Conservation (phyloP, 73 alveolate genomes). For the Symbiodinium pilosum region DNA sequence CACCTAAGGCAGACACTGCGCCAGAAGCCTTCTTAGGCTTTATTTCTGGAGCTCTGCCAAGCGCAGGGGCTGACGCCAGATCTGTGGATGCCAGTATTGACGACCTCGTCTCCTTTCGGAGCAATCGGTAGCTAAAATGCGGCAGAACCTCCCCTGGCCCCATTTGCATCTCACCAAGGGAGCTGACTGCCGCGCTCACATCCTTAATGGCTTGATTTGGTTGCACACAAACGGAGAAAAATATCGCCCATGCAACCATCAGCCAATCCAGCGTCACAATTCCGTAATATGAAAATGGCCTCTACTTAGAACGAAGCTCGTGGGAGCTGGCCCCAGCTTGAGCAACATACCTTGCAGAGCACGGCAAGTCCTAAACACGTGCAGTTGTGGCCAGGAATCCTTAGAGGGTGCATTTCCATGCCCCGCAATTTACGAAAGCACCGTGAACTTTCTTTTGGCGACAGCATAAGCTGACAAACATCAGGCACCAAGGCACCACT, state of each 20-base stretch:
- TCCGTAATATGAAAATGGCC: not conserved
- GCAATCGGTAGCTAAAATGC: not conserved
- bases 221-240: not conserved
- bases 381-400: no score
- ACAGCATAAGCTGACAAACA: no score
- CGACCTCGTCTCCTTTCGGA: not conserved
- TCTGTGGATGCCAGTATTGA: not conserved
- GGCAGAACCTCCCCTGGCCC: not conserved
- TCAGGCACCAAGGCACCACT: not conserved
- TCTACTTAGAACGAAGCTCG: slow-evolving; percentile 4
- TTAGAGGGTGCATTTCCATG: no score
- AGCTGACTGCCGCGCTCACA: not conserved
- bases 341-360: not conserved
- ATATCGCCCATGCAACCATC: not conserved
- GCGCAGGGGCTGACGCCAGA: not conserved
- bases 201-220: not conserved
- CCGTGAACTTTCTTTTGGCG: no score
- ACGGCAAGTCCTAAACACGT: no score
- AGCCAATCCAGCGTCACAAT: not conserved
- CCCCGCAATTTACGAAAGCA: no score
- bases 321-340: not conserved
- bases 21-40: not conserved
- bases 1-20: not conserved
- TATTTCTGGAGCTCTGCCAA: not conserved
- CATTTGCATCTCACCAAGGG: not conserved